phyloP scores from a whole-genome alignment of 345 rosid species.

The Ceriops tagal region DNA sequence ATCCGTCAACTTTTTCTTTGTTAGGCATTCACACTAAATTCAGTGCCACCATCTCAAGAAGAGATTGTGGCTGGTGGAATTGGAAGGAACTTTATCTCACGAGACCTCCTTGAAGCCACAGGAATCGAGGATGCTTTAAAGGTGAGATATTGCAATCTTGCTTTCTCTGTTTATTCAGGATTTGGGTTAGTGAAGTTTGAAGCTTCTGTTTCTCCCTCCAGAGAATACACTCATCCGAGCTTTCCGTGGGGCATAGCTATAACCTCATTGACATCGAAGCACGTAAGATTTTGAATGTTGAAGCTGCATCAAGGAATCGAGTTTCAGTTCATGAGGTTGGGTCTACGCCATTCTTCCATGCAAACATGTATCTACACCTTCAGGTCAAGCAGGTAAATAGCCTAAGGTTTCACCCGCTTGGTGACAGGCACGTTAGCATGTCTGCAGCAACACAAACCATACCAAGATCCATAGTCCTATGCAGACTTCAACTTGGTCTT shows the following conservation, averaged over 20 bases:
- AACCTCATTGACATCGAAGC: conserved; percentile 38
- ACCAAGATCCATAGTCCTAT: no score
- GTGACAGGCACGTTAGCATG: no score
- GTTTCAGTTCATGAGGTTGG: conserved; percentile 47
- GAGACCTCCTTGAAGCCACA: conserved; percentile 57
- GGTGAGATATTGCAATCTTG: conserved; percentile 22
- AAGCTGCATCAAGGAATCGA: conserved; percentile 49
- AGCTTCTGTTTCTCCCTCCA: conserved; percentile 16
- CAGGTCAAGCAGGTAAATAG: conserved; percentile 45
- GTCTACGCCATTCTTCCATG: conserved; percentile 51
- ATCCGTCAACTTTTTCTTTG: not conserved
- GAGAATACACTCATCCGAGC: conserved; percentile 43
- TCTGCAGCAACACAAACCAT: no score
- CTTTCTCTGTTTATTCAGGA: not conserved
- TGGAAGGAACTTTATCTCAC: conserved; percentile 51
- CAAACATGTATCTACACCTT: conserved; percentile 65
- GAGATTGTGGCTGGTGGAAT: conserved; percentile 46
- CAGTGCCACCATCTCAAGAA: conserved; percentile 50
- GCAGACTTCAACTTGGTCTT: no score
- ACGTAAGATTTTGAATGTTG: conserved; percentile 43
- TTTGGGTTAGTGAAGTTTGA: conserved; percentile 5
- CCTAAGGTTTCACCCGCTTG: not conserved
- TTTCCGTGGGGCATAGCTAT: conserved; percentile 58
- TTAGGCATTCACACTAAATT: conserved; percentile 53
- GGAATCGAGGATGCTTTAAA: conserved; percentile 40